phyloP scores from a whole-genome alignment of 2,329 filamentous ascomycete species.

The Madurella mycetomatis region DNA sequence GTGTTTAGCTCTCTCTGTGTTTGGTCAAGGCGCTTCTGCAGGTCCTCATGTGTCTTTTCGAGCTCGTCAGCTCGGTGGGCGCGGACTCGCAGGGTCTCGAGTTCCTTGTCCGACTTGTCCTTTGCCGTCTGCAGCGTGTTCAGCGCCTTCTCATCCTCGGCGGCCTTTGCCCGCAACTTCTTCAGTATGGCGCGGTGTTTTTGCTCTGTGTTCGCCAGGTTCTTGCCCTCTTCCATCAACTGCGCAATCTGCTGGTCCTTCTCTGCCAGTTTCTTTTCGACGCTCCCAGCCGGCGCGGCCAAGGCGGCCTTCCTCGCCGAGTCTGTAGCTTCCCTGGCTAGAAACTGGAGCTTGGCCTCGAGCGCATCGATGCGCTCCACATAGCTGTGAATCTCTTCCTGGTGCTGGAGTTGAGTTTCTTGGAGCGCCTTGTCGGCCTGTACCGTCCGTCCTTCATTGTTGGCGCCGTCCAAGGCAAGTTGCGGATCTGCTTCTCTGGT shows the following conservation, averaged over 20 bases:
- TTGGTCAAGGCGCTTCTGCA: slow-evolving; percentile 56
- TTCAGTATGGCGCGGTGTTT: slow-evolving; percentile 80
- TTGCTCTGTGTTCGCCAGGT: slow-evolving; percentile 79
- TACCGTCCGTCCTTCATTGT: slow-evolving; percentile 37
- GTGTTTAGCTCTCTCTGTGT: slow-evolving; percentile 45
- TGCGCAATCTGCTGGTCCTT: slow-evolving; percentile 88
- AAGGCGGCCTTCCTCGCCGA: slow-evolving; percentile 65
- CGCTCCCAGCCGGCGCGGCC: slow-evolving; percentile 58
- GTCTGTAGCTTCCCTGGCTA: slow-evolving; percentile 75
- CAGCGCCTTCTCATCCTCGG: slow-evolving; percentile 61
- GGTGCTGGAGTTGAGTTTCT: slow-evolving; percentile 51
- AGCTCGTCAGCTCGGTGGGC: slow-evolving; percentile 47
- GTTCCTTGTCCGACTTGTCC: slow-evolving; percentile 54
- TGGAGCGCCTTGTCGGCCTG: slow-evolving; percentile 36
- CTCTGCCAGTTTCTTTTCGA: slow-evolving; percentile 76
- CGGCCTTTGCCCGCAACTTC: slow-evolving; percentile 64
- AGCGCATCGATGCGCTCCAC: slow-evolving; percentile 88
- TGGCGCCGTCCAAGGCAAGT: slow-evolving; percentile 9
- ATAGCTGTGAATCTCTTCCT: slow-evolving; percentile 79
- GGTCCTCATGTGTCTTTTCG: slow-evolving; percentile 51
- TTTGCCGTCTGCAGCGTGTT: slow-evolving; percentile 55
- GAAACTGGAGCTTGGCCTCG: slow-evolving; percentile 83
- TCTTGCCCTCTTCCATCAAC: slow-evolving; percentile 88
- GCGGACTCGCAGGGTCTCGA: slow-evolving; percentile 43
- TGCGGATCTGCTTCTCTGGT: background rate